phyloP scores from a whole-genome alignment of 257 asterid species.

The Przewalskia tangutica region DNA sequence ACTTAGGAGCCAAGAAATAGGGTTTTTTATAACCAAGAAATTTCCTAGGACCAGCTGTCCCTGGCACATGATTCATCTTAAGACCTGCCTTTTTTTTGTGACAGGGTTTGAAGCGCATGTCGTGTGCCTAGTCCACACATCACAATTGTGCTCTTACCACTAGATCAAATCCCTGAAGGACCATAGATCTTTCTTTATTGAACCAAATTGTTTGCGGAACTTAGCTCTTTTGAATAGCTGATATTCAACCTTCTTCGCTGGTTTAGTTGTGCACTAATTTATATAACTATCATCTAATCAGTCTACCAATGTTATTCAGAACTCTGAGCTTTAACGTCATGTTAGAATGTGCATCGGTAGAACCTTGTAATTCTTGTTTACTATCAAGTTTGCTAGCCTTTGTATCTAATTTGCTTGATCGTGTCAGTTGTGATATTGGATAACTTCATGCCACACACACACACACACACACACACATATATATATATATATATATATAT shows the following conservation, averaged over 20 bases:
- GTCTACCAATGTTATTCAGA: background rate
- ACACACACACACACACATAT: no score
- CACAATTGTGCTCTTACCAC: background rate
- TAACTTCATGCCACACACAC: background rate
- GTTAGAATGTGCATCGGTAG: background rate
- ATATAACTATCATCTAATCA: background rate
- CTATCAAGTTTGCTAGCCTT: background rate
- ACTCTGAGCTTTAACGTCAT: background rate
- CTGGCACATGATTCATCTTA: background rate
- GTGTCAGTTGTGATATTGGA: background rate
- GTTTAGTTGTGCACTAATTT: background rate
- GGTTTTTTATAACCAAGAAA: background rate
- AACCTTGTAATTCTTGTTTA: background rate
- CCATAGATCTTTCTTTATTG: background rate
- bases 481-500: background rate
- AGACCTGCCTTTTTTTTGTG: background rate
- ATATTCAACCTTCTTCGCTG: background rate
- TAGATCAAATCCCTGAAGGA: background rate
- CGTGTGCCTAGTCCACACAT: background rate
- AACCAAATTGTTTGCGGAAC: background rate
- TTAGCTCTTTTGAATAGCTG: background rate
- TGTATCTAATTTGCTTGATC: background rate
- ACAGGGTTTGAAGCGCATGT: background rate
- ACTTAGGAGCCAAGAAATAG: no score
- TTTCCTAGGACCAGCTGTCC: background rate